phyloP scores from a whole-genome alignment of 495 filamentous ascomycete genomes.

The Massariosphaeria phaeospora region DNA sequence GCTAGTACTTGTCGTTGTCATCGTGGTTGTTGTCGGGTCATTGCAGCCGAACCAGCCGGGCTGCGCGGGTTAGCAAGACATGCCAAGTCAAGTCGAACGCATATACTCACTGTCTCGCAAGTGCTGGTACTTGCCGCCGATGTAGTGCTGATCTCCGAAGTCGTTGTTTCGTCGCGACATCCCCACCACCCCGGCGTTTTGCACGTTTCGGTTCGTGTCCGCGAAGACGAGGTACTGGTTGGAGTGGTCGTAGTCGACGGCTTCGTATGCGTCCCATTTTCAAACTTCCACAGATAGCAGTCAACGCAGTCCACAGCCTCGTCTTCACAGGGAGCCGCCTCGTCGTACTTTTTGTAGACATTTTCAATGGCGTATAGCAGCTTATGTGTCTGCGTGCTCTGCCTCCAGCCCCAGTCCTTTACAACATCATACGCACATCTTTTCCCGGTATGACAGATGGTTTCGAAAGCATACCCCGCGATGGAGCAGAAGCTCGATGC shows the following conservation, averaged over 20 bases:
- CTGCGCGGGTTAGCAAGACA: neutral
- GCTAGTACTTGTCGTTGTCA: constrained; percentile 1
- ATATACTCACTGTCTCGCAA: constrained; percentile 10
- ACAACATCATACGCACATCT: constrained; percentile 25
- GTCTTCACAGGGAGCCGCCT: constrained; percentile 10
- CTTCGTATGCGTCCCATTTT: constrained; percentile 21
- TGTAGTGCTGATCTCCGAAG: neutral
- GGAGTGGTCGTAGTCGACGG: constrained; percentile 1
- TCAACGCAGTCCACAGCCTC: constrained; percentile 22
- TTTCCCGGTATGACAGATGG: constrained; percentile 20
- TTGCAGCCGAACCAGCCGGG: constrained; percentile 30
- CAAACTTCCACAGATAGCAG: constrained; percentile 26
- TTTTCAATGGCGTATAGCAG: constrained; percentile 20
- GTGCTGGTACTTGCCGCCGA: constrained; percentile 17
- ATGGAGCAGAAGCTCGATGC: constrained; percentile 20
- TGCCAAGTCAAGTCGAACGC: neutral
- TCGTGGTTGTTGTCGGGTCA: constrained; percentile 10
- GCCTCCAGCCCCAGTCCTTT: constrained; percentile 26
- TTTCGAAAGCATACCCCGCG: constrained; percentile 24
- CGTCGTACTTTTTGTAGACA: constrained; percentile 17
- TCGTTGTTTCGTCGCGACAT: constrained; percentile 18
- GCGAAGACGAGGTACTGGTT: constrained; percentile 4
- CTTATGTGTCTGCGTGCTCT: constrained; percentile 20
- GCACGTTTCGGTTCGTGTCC: constrained; percentile 23
- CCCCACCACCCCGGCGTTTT: constrained; percentile 29